Evolutionary conservation across 257 asterid genomes (phyloP).

Genomic region (Ballota nigra): DNA sequence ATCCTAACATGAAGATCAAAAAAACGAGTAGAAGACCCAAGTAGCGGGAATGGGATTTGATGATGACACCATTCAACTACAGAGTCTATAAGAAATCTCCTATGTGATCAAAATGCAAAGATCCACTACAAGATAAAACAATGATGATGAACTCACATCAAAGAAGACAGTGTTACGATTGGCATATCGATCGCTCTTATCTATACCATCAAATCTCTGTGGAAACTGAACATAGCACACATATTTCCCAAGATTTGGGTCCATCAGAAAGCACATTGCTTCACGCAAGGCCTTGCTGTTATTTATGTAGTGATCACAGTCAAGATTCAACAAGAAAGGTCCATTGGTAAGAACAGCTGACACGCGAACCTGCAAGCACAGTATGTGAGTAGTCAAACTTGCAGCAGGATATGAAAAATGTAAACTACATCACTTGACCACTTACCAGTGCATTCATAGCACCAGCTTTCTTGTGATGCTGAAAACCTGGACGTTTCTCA

Average conservation of each 20-base stretch:
- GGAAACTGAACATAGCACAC: slow-evolving; percentile 98
- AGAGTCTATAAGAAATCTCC: neutral
- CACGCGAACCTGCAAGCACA: slow-evolving; percentile 78
- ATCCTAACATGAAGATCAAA: neutral
- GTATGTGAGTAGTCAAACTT: slow-evolving; percentile 21
- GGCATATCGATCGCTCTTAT: slow-evolving; percentile 91
- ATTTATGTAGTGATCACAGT: slow-evolving; percentile 97
- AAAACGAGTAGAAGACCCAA: neutral
- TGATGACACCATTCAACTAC: neutral
- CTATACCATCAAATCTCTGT: slow-evolving; percentile 96
- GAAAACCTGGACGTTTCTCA: slow-evolving; percentile 98
- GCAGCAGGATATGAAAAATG: slow-evolving; percentile 10
- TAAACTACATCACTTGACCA: slow-evolving; percentile 18
- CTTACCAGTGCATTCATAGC: slow-evolving; percentile 98
- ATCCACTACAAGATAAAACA: neutral
- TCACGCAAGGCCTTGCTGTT: slow-evolving; percentile 98
- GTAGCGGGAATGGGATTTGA: neutral
- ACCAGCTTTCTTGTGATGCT: slow-evolving; percentile 98
- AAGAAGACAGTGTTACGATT: slow-evolving; percentile 95
- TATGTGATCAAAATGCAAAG: slow-evolving; percentile 3
- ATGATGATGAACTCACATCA: slow-evolving; percentile 59
- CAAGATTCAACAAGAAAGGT: slow-evolving; percentile 97
- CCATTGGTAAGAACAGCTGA: slow-evolving; percentile 98
- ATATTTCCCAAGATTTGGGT: slow-evolving; percentile 94
- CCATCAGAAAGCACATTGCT: slow-evolving; percentile 97